phyloP scores from a whole-genome alignment of 768 basidiomycete species.

The Amanita rubescens region DNA sequence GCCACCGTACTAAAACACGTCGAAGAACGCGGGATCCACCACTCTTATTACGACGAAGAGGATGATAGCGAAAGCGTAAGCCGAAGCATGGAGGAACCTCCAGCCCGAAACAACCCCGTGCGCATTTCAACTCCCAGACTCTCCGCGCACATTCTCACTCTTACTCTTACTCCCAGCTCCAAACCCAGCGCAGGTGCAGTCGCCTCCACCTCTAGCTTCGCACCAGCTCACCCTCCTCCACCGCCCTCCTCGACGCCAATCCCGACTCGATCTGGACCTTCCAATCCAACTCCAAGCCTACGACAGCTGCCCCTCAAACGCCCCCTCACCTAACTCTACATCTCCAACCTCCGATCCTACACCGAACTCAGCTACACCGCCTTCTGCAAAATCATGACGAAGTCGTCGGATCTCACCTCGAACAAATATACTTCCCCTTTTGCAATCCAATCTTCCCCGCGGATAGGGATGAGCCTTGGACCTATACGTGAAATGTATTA shows the following conservation, averaged over 20 bases:
- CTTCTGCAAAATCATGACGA: slow-evolving; percentile 96
- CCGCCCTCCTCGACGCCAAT: neutral
- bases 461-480: slow-evolving; percentile 57
- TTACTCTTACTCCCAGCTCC: slow-evolving; percentile 5
- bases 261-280: slow-evolving; percentile 67
- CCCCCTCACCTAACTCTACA: slow-evolving; percentile 75
- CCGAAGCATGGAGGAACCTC: slow-evolving; percentile 30
- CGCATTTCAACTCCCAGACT: slow-evolving; percentile 4
- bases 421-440: slow-evolving; percentile 72
- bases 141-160: slow-evolving; percentile 2
- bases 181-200: slow-evolving; percentile 20
- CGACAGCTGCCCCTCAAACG: slow-evolving; percentile 88
- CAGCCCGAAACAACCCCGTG: neutral
- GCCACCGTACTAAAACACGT: slow-evolving; percentile 47
- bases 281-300: slow-evolving; percentile 71
- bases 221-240: slow-evolving; percentile 15
- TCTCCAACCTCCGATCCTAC: slow-evolving; percentile 75
- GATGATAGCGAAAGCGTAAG: slow-evolving; percentile 37
- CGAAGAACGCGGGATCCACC: slow-evolving; percentile 49
- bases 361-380: slow-evolving; percentile 90
- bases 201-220: slow-evolving; percentile 44
- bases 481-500: slow-evolving; percentile 82
- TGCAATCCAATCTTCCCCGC: slow-evolving; percentile 50
- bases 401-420: slow-evolving; percentile 74
- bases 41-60: slow-evolving; percentile 48